Percentiles rank a stretch among this genome's conserved stretches.
phyloP scores from a whole-genome alignment of 345 rosid genomes.

The Brassica carinata region DNA sequence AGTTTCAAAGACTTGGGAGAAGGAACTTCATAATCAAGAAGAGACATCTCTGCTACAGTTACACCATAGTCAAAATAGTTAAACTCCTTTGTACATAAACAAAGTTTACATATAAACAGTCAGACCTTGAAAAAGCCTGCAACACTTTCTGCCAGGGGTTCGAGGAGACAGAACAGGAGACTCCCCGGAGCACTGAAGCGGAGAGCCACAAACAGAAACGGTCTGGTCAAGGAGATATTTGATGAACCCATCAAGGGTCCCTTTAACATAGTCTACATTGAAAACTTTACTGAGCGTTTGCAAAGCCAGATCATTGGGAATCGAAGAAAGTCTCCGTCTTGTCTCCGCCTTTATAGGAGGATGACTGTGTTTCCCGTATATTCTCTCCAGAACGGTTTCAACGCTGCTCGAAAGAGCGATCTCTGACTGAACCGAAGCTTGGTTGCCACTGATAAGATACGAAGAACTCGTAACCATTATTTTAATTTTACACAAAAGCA shows the following conservation, averaged over 20 bases:
- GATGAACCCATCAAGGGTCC: not conserved
- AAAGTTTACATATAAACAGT: not conserved
- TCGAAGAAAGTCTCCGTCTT: slow-evolving; percentile 38
- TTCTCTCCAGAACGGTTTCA: slow-evolving; percentile 42
- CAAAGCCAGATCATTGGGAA: slow-evolving; percentile 45
- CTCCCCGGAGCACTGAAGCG: not conserved
- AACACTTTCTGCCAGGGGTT: not conserved
- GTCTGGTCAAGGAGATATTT: not conserved
- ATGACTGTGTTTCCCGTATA: slow-evolving; percentile 41
- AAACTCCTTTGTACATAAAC: not conserved
- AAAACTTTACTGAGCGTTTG: slow-evolving; percentile 25
- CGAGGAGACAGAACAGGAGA: slow-evolving; percentile 7
- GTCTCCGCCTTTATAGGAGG: slow-evolving; percentile 32
- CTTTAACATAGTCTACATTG: not conserved
- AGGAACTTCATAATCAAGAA: slow-evolving; percentile 24
- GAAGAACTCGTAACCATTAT: not conserved
- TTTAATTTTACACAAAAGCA: not conserved
- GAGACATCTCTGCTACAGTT: slow-evolving; percentile 27
- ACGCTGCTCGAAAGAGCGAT: slow-evolving; percentile 41
- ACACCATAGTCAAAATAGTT: not conserved
- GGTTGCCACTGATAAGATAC: not conserved
- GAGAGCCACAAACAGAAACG: not conserved
- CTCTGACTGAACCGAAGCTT: slow-evolving; percentile 16
- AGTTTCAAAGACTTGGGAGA: slow-evolving; percentile 15
- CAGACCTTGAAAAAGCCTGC: slow-evolving; percentile 23